phyloP scores from a whole-genome alignment of 2,329 filamentous ascomycete genomes.

The Cladosporium sp. region DNA sequence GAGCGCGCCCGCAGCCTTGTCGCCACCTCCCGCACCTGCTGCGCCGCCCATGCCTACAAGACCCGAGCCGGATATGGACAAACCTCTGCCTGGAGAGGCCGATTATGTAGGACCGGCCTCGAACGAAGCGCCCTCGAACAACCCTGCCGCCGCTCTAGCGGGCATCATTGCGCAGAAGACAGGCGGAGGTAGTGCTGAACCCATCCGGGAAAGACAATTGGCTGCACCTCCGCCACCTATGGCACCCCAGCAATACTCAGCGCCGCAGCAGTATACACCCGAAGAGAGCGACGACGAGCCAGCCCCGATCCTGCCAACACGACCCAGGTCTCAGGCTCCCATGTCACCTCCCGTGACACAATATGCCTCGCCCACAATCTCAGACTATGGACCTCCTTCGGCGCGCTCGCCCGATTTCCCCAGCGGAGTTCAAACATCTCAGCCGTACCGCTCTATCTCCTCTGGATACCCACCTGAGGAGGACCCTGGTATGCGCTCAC shows the following conservation, averaged over 20 bases:
- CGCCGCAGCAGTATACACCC: conserved; percentile 59
- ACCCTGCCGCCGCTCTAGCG: conserved; percentile 61
- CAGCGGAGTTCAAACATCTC: conserved; percentile 53
- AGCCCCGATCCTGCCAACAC: conserved; percentile 62
- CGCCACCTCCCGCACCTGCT: conserved; percentile 22
- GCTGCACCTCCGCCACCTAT: conserved; percentile 55
- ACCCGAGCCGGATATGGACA: conserved; percentile 38
- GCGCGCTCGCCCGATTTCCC: conserved; percentile 38
- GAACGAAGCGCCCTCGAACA: conserved; percentile 42
- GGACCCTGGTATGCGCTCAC: conserved; percentile 46
- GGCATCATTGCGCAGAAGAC: conserved; percentile 53
- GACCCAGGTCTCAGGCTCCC: conserved; percentile 59
- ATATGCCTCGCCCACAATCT: conserved; percentile 27
- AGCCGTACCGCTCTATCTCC: conserved; percentile 52
- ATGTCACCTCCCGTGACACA: conserved; percentile 39
- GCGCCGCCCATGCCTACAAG: conserved; percentile 43
- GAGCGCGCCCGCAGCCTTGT: conserved; percentile 45
- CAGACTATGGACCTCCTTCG: conserved; percentile 38
- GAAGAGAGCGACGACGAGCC: conserved; percentile 67
- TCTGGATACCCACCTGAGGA: conserved; percentile 22
- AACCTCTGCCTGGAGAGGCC: conserved; percentile 41
- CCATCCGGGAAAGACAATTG: conserved; percentile 33
- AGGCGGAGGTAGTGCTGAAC: conserved; percentile 35
- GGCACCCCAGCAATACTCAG: conserved; percentile 52
- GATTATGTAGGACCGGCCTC: conserved; percentile 45